phyloP scores from a whole-genome alignment of 495 filamentous ascomycete genomes.

The Eremomyces bilateralis region DNA sequence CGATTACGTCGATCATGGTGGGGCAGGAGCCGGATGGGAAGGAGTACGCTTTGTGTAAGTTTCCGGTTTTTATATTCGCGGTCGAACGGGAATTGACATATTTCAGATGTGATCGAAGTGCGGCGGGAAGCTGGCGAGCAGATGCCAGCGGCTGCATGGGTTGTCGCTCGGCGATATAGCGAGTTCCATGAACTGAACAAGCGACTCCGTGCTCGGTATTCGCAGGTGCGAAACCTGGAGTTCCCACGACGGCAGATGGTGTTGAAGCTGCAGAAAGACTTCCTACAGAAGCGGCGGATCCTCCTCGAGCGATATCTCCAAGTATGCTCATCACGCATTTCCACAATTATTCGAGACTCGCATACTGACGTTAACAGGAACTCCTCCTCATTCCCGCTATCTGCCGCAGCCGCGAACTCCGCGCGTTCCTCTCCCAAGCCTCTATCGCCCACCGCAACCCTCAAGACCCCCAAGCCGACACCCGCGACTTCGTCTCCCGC shows the following conservation, averaged over 20 bases:
- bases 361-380: constrained; percentile 16
- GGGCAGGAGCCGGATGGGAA: constrained; percentile 80
- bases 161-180: constrained; percentile 42
- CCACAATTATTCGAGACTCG: not conserved
- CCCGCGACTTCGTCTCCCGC: constrained; percentile 77
- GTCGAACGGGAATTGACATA: constrained; percentile 1
- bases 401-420: constrained; percentile 76
- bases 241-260: constrained; percentile 83
- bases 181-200: constrained; percentile 94
- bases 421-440: constrained; percentile 82
- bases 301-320: constrained; percentile 73
- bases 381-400: constrained; percentile 77
- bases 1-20: constrained; percentile 79
- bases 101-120: constrained; percentile 63
- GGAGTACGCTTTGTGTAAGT: constrained; percentile 70
- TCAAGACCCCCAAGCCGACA: constrained; percentile 29
- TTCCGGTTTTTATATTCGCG: not conserved
- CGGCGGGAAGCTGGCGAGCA: constrained; percentile 58
- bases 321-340: constrained; percentile 12
- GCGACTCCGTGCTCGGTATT: constrained; percentile 60
- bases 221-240: constrained; percentile 68
- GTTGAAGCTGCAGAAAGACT: constrained; percentile 89
- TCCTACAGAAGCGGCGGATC: constrained; percentile 66
- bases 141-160: constrained; percentile 25
- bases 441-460: constrained; percentile 34